phyloP scores from a whole-genome alignment of 129 eudicot species.

The Tagetes patula region DNA sequence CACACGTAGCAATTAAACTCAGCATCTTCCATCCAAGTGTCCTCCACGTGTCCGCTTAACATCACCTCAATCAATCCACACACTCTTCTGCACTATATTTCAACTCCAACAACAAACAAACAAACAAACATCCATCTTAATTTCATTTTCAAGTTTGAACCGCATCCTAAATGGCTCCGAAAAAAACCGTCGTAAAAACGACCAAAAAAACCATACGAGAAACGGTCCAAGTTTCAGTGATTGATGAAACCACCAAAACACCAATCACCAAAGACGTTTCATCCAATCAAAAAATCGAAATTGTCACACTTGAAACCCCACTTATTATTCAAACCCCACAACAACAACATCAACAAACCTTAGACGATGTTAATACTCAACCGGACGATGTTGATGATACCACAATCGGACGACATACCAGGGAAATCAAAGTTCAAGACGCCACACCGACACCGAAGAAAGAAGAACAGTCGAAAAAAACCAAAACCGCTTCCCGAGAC shows the following conservation, averaged over 20 bases:
- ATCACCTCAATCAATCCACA: constrained; percentile 1
- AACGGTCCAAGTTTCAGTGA: constrained; percentile 52
- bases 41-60: constrained; percentile 42
- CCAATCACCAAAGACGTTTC: constrained; percentile 17
- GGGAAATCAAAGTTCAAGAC: constrained; percentile 37
- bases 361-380: constrained; percentile 20
- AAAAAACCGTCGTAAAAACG: constrained; percentile 39
- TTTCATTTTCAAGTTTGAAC: not conserved
- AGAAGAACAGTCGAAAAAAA: constrained; percentile 16
- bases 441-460: constrained; percentile 18
- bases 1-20: constrained; percentile 48
- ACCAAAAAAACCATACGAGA: constrained; percentile 64
- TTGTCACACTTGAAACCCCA: constrained; percentile 26
- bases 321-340: too few species aligned
- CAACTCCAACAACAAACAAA: not conserved
- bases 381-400: not conserved
- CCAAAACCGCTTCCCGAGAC: constrained; percentile 4
- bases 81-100: not conserved
- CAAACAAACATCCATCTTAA: not conserved
- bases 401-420: not conserved
- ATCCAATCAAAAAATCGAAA: constrained; percentile 23
- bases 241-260: constrained; percentile 27
- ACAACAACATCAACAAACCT: constrained; percentile 18
- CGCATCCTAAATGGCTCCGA: constrained; percentile 52
- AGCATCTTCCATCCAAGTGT: constrained; percentile 33